These are phyloP conservation scores for Bipolaris zeicola DNA, from an alignment of 2,329 filamentous ascomycete species.

Conservation along the genomic window DNA sequence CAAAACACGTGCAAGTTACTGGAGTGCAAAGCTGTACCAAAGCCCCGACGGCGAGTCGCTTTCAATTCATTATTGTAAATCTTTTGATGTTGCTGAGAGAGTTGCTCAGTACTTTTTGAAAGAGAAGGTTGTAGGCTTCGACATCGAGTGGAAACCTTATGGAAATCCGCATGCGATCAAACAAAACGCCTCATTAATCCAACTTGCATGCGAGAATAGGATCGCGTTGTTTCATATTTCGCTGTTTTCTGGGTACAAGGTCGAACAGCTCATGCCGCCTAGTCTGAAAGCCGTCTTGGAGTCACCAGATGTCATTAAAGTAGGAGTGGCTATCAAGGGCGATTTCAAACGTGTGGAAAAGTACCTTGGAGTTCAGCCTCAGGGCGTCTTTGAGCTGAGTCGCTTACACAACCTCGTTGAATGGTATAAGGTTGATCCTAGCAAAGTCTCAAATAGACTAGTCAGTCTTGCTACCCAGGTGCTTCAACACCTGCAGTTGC, in stretches of 20 bases:
- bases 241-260: constrained; percentile 42
- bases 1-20: constrained; percentile 55
- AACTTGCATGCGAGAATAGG: constrained; percentile 76
- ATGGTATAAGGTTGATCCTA: constrained; percentile 59
- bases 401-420: constrained; percentile 79
- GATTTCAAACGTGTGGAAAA: constrained; percentile 68
- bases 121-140: constrained; percentile 79
- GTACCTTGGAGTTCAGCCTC: constrained; percentile 64
- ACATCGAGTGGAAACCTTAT: constrained; percentile 78
- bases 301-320: constrained; percentile 70
- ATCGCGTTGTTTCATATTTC: constrained; percentile 85
- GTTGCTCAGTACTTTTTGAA: constrained; percentile 70
- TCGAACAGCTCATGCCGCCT: constrained; percentile 67
- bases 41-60: constrained; percentile 61
- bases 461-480: constrained; percentile 74
- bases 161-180: constrained; percentile 61
- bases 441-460: constrained; percentile 58
- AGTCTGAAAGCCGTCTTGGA: constrained; percentile 74
- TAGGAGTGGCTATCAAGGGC: constrained; percentile 73
- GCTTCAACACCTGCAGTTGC: constrained; percentile 71
- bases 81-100: constrained; percentile 68
- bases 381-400: constrained; percentile 79
- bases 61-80: constrained; percentile 78
- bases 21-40: constrained; percentile 72
- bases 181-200: constrained; percentile 83